Base-by-base conservation (phyloP, 495 filamentous ascomycete genomes). In the Xeromyces bisporus region DNA sequence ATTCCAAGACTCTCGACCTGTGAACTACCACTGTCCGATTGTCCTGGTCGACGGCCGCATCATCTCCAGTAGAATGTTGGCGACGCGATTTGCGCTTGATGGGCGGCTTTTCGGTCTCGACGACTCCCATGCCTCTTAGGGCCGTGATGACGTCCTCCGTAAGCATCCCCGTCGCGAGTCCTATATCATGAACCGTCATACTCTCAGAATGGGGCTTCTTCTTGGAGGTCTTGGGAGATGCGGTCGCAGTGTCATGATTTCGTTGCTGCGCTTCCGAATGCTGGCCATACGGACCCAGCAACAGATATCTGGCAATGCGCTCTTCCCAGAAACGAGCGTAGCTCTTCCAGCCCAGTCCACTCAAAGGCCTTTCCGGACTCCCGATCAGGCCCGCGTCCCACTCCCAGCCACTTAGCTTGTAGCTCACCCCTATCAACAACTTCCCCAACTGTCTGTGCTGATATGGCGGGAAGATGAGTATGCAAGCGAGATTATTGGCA, bases 401-500 rank as follows among this genome's bases (percentile, higher is more conserved):
- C 46, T 96, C 85, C 34, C 79, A 71, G 11, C 69, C 72, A n/a
- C 82, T 84, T 12, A 99, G 72, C 47, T 85, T 84, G 53, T 96
- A 99, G 31, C 78, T 86, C 7, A 86, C 74, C 24, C 82, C 83
- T 72, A 96, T 96, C 28, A 99, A 66, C 28, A 94, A 57, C 34
- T 83, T 75, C 6, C 89, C 89, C 2, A 94, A 68, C 9, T 85
- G 83, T 39, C 78, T 82, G 31, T 76, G 71, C 49, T 96, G 89
- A 69, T 86, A 96, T 1, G 89, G 89, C 2, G 91, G 89, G 48
- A 99, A 94, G 7, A 99, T 69, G 15, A 94, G 63, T 36, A 99
- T 99, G 48, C 89, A 99, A 2, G 89, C 89, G 0, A 99, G 69
- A 40, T 96, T 99, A 51, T 96, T 94, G 42, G 89, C 82, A 46